Evolutionary conservation across 441 rosid genomes (phyloP).

Genomic region (Gossypium aridum): DNA sequence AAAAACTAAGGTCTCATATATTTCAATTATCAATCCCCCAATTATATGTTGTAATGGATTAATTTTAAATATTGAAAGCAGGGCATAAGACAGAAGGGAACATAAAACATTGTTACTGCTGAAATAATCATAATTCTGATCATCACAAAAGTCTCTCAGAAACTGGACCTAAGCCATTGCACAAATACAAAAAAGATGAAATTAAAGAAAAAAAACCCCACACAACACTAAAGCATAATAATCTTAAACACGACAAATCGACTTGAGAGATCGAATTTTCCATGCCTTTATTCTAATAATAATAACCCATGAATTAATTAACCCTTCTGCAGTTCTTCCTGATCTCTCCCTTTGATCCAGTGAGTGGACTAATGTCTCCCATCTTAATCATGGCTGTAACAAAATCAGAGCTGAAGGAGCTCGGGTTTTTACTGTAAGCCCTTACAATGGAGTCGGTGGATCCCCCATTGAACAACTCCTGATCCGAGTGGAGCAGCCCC

Average conservation of each 20-base stretch:
- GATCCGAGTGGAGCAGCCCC: constrained; percentile 85
- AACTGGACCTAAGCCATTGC: no score
- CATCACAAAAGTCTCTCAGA: background rate
- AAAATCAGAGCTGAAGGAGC: constrained; percentile 53
- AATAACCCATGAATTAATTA: constrained; percentile 22
- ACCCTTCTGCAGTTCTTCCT: constrained; percentile 57
- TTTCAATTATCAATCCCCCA: no score
- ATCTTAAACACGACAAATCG: background rate
- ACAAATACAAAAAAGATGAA: no score
- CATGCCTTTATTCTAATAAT: no score
- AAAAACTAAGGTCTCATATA: no score
- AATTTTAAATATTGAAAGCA: background rate
- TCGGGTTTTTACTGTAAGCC: constrained; percentile 33
- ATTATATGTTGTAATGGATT: no score
- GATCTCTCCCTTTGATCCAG: constrained; percentile 69
- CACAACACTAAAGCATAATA: background rate
- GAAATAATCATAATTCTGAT: background rate
- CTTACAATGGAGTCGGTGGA: constrained; percentile 60
- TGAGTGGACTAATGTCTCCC: constrained; percentile 84
- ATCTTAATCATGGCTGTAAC: constrained; percentile 67
- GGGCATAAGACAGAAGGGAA: background rate
- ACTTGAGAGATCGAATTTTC: background rate
- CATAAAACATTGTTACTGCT: background rate
- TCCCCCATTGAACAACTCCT: constrained; percentile 70
- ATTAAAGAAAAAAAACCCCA: no score